Evolutionary conservation across 352 stramenopile genomes (phyloP), one percentile per base, ranked within the genome.

Genomic region (Blastocystis sp.): DNA sequence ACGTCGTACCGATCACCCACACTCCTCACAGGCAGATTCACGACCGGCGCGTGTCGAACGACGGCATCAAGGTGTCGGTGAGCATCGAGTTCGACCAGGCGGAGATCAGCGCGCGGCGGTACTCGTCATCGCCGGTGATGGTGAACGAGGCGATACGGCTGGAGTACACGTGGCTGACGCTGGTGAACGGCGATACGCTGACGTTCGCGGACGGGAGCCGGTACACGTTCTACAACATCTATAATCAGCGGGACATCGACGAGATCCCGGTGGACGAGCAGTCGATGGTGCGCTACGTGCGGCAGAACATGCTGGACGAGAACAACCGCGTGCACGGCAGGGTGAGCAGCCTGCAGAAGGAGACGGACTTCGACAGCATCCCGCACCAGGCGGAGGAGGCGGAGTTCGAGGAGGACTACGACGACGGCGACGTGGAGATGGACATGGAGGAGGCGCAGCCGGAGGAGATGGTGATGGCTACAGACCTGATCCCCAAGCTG

Each of bases 141-240:
- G 74, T 84, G 74, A 84, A 84, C 61, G 74, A 84, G 40, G 17
- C 42, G 0, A 69, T 68, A 6, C 74, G 52, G 21, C 45, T 84
- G 54, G 74, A 84, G 48, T 84, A 69, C 61, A 54, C 48, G 19
- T 84, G 74, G 74, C 24, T 69, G 19, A 45, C 74, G 42, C 74
- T 84, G 28, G 42, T 84, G 52, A 84, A 84, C 38, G 74, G 74
- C 21, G 74, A 84, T 42, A 84, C 74, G 38, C 28, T 84, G 21
- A 84, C 74, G 17, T 84, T 84, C 61, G 57, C 45, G 38, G 74
- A 84, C 38, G 74, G 74, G 3, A 68, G 45, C 69, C 74, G 74
- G 38, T 84, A 84, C 54, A 68, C 52, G 17, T 84, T 84, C 74
- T 84, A 84, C 54, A 84, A 84, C 60, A 68, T 84, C 54, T 84